phyloP scores from a whole-genome alignment of 768 basidiomycete genomes.

The Rhodotorula paludigena region DNA sequence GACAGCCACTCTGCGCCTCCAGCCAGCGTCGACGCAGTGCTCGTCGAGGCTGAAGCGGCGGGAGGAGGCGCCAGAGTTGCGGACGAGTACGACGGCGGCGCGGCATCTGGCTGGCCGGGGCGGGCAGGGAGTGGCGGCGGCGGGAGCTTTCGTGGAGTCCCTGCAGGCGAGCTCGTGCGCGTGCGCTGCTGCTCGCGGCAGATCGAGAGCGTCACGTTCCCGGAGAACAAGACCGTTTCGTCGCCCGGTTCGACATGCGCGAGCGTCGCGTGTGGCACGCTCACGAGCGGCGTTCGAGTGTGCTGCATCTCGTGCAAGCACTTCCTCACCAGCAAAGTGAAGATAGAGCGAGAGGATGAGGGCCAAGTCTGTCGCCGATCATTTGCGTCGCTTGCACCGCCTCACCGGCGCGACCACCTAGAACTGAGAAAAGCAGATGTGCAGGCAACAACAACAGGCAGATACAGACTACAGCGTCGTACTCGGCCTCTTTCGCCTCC shows the following conservation, averaged over 20 bases:
- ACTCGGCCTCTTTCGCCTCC: slow-evolving; percentile 18
- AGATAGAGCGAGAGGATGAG: neutral
- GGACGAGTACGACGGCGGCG: too few species aligned
- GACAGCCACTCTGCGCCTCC: neutral
- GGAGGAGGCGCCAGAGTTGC: neutral
- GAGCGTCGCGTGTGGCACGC: neutral
- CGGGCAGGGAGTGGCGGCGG: too few species aligned
- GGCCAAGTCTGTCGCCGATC: neutral
- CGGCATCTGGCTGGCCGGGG: too few species aligned
- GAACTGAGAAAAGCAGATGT: too few species aligned
- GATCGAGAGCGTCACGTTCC: neutral
- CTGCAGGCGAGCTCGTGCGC: neutral
- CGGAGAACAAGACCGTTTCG: neutral
- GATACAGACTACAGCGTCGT: too few species aligned
- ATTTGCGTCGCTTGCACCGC: neutral
- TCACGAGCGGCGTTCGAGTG: neutral
- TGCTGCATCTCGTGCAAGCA: neutral
- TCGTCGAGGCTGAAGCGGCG: slow-evolving; percentile 1
- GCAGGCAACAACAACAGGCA: too few species aligned
- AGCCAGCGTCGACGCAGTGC: neutral
- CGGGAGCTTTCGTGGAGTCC: neutral
- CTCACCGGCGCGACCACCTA: neutral
- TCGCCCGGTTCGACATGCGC: neutral
- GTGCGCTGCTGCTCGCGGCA: neutral
- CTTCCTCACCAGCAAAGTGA: neutral